Percentiles rank a stretch among this genome's conserved stretches.
Evolutionary conservation across 140 eudicot species (phyloP).

Genomic region (Cichorium intybus): DNA sequence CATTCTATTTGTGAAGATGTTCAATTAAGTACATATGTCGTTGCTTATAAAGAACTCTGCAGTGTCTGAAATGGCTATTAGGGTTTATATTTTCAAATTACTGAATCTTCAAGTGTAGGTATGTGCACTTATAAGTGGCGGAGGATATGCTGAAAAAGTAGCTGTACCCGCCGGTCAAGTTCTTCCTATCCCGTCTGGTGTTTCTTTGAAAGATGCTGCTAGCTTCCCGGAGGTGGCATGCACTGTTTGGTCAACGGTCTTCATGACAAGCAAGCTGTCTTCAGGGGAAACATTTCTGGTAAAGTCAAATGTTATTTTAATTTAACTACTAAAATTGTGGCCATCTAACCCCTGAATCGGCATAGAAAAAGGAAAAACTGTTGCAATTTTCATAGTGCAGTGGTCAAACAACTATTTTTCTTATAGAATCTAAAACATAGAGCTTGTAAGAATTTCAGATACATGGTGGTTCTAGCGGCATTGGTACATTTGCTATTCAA

Average conservation of each 20-base stretch:
- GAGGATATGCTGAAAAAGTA: slow-evolving; percentile 96
- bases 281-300: slow-evolving; percentile 89
- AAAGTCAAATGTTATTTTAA: slow-evolving; percentile 15
- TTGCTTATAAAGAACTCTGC: background rate
- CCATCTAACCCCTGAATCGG: background rate
- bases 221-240: slow-evolving; percentile 97
- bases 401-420: background rate
- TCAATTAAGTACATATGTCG: background rate
- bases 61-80: background rate
- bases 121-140: slow-evolving; percentile 94
- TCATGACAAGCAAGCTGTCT: slow-evolving; percentile 83
- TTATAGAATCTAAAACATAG: slow-evolving; percentile 1
- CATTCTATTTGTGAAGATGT: background rate
- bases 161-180: slow-evolving; percentile 82
- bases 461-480: slow-evolving; percentile 98
- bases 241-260: slow-evolving; percentile 97
- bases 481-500: slow-evolving; percentile 98
- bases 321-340: background rate
- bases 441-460: slow-evolving; percentile 46
- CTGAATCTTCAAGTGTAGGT: slow-evolving; percentile 44
- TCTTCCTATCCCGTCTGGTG: slow-evolving; percentile 81
- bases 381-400: background rate
- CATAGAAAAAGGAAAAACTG: background rate
- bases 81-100: slow-evolving; percentile 4
- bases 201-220: slow-evolving; percentile 94